Evolutionary conservation across 1,284 basidiomycete species (phyloP), one percentile per base, ranked within the genome.

Genomic region (Mycosarcoma maydis): DNA sequence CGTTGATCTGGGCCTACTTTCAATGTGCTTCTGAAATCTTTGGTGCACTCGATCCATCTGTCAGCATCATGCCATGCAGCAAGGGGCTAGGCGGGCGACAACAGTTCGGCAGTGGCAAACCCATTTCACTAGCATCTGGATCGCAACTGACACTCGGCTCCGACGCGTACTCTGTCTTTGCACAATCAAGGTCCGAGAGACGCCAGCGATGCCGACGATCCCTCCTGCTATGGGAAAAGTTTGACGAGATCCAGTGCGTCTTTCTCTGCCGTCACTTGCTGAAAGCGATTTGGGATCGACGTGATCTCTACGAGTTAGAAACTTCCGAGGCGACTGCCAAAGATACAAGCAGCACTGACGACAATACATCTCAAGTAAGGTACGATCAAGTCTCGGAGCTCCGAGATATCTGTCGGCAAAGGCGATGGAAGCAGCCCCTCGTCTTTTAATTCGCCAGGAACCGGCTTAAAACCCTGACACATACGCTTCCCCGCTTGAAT

Each of bases 1-100:
- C 55, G 9, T 19, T 58, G 22, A 58, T 58, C 37, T 58, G 55
- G 55, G 55, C 55, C 4, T 58, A 51, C 37, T 50, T 51, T 37
- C 47, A 50, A 23, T 49, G 47, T 19, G 46, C 55, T 8, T 37
- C 55, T 9, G 55, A 58, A 36, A 51, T 58, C 33, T 56, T 56
- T 33, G 53, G 53, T 16, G 36, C 10, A 1, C 40, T 56, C 29
- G 52, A 54, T 20, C n/a, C 44, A 6, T 40, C 52, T 10, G 22
- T 38, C 14, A 30, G 40, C 13, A 13, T 41, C 17, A 6, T 22
- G 14, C 30, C 17, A 7, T 7, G 30, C 14, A 23, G 6, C 13
- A 14, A 22, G 16, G 11, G 14, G 16, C n/a, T 22, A 14, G 19
- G 29, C 3, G 23, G 2, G 13, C 36, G 27, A 23, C 20, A 23